Conservation (phyloP, 1,139 yeast species). For the Arxiozyma bovina region DNA sequence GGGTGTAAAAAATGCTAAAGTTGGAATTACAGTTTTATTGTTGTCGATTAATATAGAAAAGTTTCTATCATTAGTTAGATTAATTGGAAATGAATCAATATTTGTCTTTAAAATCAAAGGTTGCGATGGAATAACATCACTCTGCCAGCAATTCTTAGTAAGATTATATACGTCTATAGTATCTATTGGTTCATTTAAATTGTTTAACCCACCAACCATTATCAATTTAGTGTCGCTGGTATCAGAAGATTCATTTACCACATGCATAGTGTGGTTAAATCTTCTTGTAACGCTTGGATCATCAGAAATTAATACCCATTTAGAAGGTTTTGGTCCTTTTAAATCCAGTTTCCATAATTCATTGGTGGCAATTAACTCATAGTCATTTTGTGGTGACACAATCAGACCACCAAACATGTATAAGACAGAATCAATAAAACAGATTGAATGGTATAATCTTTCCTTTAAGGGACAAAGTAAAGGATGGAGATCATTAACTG, state of each 20-base stretch:
- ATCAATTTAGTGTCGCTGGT: conserved; percentile 48
- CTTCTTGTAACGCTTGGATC: conserved; percentile 36
- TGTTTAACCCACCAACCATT: conserved; percentile 54
- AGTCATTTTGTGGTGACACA: conserved; percentile 27
- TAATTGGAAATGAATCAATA: conserved; percentile 17
- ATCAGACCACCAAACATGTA: conserved; percentile 58
- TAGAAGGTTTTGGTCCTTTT: conserved; percentile 32
- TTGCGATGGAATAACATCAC: conserved; percentile 18
- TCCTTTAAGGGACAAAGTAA: conserved; percentile 33
- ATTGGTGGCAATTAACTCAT: conserved; percentile 43
- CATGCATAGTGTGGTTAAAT: conserved; percentile 45
- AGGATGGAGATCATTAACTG: background rate
- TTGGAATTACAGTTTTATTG: conserved; percentile 26
- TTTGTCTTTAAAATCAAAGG: conserved; percentile 16
- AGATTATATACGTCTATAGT: conserved; percentile 48
- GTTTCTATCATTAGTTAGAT: conserved; percentile 17
- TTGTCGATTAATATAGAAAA: conserved; percentile 27
- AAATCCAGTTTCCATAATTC: conserved; percentile 63
- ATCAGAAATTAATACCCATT: conserved; percentile 48
- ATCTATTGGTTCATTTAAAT: conserved; percentile 35
- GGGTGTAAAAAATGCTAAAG: conserved; percentile 23
- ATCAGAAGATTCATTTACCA: conserved; percentile 36
- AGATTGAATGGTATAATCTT: conserved; percentile 52
- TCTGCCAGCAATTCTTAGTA: conserved; percentile 41
- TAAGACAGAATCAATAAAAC: conserved; percentile 42